Percentiles rank a stretch among this genome's conserved stretches.
These are phyloP conservation scores for Fusarium gaditjirri DNA, from an alignment of 2,329 filamentous ascomycete genomes.

Conservation along the genomic window DNA sequence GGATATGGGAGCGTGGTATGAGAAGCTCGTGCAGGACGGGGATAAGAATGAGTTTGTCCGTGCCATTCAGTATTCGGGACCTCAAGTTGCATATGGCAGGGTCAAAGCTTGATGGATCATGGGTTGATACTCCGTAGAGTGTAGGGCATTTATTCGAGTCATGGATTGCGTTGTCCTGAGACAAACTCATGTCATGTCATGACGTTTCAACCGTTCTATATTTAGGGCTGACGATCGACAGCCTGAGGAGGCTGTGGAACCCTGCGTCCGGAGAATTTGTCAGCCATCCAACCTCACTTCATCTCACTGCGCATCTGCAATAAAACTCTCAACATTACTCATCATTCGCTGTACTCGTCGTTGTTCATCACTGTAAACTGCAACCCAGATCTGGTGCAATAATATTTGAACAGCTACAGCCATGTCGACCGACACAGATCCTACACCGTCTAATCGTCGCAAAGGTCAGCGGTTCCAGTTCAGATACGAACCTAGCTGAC, in stretches of 20 bases:
- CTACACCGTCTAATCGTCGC: slow-evolving; percentile 33
- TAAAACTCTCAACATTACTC: background rate
- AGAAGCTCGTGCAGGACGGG: slow-evolving; percentile 41
- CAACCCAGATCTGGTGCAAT: rapidly evolving
- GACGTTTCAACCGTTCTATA: background rate
- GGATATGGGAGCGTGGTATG: slow-evolving; percentile 40
- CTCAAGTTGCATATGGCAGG: slow-evolving; percentile 28
- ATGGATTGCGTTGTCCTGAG: background rate
- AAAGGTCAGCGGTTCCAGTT: slow-evolving; percentile 24
- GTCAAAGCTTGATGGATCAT: background rate
- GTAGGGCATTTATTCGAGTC: background rate
- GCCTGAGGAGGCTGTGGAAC: background rate
- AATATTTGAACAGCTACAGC: background rate
- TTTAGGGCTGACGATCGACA: slow-evolving; percentile 16
- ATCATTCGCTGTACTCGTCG: rapidly evolving
- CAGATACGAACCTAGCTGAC: background rate
- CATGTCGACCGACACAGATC: slow-evolving; percentile 24
- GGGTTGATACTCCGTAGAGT: background rate
- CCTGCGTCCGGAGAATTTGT: slow-evolving; percentile 28
- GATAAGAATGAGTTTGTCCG: slow-evolving; percentile 44
- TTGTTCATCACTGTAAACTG: rapidly evolving
- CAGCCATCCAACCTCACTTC: slow-evolving; percentile 11
- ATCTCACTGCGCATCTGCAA: background rate
- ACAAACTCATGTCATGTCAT: background rate
- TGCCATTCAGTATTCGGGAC: slow-evolving; percentile 38